phyloP scores from a whole-genome alignment of 768 basidiomycete species.

The Epithele typhae region DNA sequence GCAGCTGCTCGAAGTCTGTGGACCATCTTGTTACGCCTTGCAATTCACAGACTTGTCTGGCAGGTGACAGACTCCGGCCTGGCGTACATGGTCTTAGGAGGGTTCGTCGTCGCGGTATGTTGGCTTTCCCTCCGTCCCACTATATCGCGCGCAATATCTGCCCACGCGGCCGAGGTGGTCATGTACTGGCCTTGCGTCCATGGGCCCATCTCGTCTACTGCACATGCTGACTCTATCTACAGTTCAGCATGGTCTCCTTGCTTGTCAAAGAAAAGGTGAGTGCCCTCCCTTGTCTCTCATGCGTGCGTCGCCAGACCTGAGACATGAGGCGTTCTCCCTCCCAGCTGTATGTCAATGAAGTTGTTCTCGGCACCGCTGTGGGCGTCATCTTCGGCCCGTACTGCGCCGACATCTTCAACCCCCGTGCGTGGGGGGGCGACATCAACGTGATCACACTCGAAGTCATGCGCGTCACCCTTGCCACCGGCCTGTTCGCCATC shows the following conservation, averaged over 20 bases:
- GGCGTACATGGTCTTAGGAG: conserved; percentile 62
- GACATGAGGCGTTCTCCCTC: not conserved
- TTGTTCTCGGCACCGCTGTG: conserved; percentile 80
- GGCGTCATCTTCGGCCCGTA: conserved; percentile 69
- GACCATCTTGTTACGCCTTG: conserved; percentile 4
- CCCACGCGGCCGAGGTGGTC: no score
- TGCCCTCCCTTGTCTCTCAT: not conserved
- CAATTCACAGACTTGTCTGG: conserved; percentile 25
- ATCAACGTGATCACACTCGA: conserved; percentile 73
- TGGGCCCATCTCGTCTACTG: not conserved
- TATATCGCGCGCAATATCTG: no score
- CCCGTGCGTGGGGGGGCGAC: conserved; percentile 62
- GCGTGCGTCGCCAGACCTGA: not conserved
- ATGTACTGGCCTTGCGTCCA: no score
- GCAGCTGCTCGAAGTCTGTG: conserved; percentile 26
- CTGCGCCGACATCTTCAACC: conserved; percentile 67
- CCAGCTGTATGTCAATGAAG: conserved; percentile 88
- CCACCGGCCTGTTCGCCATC: conserved; percentile 89
- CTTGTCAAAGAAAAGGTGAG: conserved; percentile 78
- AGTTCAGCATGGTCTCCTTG: conserved; percentile 85
- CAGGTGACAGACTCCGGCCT: conserved; percentile 51
- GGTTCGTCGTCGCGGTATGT: conserved; percentile 45
- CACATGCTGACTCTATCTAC: not conserved
- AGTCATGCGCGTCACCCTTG: conserved; percentile 84
- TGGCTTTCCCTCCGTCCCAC: not conserved